Evolutionary conservation across 345 rosid species (phyloP).

Genomic region (Syzygium oleosum): DNA sequence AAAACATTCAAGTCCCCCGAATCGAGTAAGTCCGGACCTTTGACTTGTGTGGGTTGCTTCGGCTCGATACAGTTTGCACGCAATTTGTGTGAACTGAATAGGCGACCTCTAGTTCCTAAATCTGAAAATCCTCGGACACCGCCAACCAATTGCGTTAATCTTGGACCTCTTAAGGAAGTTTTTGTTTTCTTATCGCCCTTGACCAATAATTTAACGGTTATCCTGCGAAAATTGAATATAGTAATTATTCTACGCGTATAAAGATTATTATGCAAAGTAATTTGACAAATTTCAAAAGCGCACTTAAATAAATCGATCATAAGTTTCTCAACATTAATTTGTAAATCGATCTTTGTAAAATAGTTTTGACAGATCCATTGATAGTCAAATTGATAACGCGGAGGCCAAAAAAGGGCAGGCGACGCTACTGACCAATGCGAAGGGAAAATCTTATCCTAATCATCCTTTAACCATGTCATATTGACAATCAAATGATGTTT

Average conservation of each 20-base stretch:
- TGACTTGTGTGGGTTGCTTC: background rate
- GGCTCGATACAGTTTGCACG: background rate
- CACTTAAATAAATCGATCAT: background rate
- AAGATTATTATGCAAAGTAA: background rate
- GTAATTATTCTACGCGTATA: background rate
- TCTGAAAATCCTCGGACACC: background rate
- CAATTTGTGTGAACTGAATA: fast-evolving
- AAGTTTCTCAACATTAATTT: background rate
- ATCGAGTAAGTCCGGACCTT: background rate
- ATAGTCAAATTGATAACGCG: background rate
- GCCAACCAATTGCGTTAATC: background rate
- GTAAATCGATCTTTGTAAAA: background rate
- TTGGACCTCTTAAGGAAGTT: background rate
- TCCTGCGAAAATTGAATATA: background rate
- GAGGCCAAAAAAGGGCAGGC: background rate
- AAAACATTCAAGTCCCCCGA: background rate
- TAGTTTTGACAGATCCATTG: background rate
- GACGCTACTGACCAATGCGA: background rate
- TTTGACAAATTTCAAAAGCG: background rate
- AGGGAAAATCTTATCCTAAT: background rate
- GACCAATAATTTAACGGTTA: background rate
- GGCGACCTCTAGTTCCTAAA: background rate
- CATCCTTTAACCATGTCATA: background rate
- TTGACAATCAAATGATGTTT: background rate
- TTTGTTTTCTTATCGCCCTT: background rate